Evolutionary conservation across 345 rosid genomes (phyloP).

Genomic region (Citrus mangshanensis): DNA sequence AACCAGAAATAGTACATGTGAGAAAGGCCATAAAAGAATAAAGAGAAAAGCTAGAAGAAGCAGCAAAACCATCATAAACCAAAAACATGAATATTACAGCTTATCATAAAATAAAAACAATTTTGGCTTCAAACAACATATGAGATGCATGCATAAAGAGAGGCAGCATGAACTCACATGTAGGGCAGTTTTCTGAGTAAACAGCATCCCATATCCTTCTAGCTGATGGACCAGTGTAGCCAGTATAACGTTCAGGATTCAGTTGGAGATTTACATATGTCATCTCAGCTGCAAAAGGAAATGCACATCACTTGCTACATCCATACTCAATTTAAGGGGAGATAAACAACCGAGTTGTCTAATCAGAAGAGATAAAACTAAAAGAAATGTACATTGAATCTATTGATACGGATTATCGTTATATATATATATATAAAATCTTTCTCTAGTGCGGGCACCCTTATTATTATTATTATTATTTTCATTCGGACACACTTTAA

Average conservation of each 20-base stretch:
- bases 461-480: no score
- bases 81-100: background rate
- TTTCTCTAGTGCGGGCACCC: no score
- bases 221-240: conserved; percentile 62
- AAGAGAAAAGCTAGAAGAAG: background rate
- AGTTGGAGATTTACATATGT: conserved; percentile 58
- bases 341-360: background rate
- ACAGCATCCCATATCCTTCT: conserved; percentile 67
- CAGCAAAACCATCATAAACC: background rate
- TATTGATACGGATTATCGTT: background rate
- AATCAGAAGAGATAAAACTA: background rate
- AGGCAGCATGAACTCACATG: conserved; percentile 30
- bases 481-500: no score
- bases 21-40: background rate
- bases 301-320: background rate
- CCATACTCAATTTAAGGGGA: conserved; percentile 4
- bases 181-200: conserved; percentile 60
- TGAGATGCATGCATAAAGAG: background rate
- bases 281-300: conserved; percentile 49
- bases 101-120: background rate
- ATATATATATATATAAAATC: no score
- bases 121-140: background rate
- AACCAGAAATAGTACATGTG: background rate
- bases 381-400: background rate
- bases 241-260: conserved; percentile 63